A percentile compares a stretch with the other conserved stretches of the same genome.
Evolutionary conservation across 2,329 filamentous ascomycete species (phyloP).

Genomic region (Verticillium nubilum): DNA sequence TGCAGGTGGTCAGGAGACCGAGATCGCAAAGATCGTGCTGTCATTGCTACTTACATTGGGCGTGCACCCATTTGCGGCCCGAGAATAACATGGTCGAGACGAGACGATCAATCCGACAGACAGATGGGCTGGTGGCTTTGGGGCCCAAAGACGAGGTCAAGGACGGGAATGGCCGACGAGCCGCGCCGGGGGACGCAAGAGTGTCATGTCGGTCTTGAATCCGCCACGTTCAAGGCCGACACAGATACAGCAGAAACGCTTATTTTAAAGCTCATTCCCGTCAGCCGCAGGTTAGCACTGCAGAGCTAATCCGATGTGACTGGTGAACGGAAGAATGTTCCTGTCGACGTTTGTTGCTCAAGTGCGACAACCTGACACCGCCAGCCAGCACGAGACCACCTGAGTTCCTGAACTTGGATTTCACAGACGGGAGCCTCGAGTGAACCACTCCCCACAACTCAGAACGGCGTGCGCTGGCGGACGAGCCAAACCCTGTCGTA

Average conservation of each 20-base stretch:
- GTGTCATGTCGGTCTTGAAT: not conserved
- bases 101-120: too few relatives aligned
- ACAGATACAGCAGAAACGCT: not conserved
- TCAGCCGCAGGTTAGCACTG: not conserved
- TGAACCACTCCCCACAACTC: not conserved
- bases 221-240: not conserved
- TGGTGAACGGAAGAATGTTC: not conserved
- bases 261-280: not conserved
- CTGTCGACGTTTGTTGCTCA: not conserved
- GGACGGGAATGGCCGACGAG: not conserved
- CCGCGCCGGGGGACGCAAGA: not conserved
- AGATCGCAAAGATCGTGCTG: not conserved
- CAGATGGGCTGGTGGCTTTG: not conserved
- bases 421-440: not conserved
- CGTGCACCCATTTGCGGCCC: too few relatives aligned
- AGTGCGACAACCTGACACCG: not conserved
- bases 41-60: too few relatives aligned
- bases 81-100: too few relatives aligned
- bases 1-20: not conserved
- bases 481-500: not conserved
- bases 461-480: not conserved
- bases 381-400: conserved; percentile 8
- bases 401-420: conserved; percentile 5
- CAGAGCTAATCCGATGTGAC: not conserved
- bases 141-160: not conserved